Percentiles rank a stretch among this genome's conserved stretches.
These are phyloP conservation scores for Chaetomium olivaceum DNA, from an alignment of 2,329 filamentous ascomycete genomes.

Conservation along the genomic window DNA sequence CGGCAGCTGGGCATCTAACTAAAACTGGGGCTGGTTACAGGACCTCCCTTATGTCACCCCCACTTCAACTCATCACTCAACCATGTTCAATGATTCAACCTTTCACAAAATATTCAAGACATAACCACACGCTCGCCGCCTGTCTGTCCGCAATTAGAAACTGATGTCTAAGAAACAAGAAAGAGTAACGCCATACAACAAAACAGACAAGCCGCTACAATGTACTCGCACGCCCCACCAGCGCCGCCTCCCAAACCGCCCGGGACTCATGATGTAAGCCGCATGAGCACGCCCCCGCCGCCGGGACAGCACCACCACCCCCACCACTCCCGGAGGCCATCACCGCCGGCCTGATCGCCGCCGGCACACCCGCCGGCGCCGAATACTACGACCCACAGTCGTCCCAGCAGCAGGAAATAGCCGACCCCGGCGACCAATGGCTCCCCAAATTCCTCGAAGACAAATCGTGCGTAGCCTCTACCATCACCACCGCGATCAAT, in stretches of 20 bases:
- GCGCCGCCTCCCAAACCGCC: constrained; percentile 73
- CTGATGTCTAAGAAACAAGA: not conserved
- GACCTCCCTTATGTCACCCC: not conserved
- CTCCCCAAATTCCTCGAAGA: constrained; percentile 74
- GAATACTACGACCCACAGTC: constrained; percentile 33
- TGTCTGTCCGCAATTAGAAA: constrained; percentile 26
- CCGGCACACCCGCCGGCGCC: constrained; percentile 31
- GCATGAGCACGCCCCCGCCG: constrained; percentile 64
- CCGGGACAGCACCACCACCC: constrained; percentile 47
- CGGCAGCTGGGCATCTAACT: not conserved
- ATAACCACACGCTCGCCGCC: not conserved
- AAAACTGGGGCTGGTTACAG: not conserved
- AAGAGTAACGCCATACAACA: not conserved
- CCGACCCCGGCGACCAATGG: constrained; percentile 72
- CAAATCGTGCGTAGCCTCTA: constrained; percentile 65
- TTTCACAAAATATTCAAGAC: not conserved
- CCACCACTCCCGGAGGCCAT: constrained; percentile 42
- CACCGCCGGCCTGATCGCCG: constrained; percentile 32
- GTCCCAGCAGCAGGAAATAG: constrained; percentile 42
- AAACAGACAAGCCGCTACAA: constrained; percentile 6
- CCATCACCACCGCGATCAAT: not conserved
- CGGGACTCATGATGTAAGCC: constrained; percentile 67
- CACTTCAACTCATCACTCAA: not conserved
- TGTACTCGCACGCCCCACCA: constrained; percentile 60
- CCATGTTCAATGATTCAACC: not conserved